Conservation (phyloP, 306 rosid species). For the Luffa aegyptiaca region DNA sequence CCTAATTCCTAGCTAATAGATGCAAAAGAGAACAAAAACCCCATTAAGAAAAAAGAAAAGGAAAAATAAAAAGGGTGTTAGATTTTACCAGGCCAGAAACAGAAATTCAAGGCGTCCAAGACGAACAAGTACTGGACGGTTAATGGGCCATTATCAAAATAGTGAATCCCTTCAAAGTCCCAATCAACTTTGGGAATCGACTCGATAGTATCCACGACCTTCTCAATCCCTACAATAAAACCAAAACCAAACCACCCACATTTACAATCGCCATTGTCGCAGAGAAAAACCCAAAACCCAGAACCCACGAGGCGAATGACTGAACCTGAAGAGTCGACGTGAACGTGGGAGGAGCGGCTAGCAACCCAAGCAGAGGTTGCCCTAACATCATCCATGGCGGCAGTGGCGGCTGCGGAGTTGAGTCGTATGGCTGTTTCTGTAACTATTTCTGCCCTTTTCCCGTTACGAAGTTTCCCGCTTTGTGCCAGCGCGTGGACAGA, state of each 20-base stretch:
- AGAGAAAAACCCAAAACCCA: background rate
- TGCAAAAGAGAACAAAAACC: background rate
- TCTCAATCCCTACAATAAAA: constrained; percentile 62
- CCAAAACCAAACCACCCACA: background rate
- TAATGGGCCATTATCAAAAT: constrained; percentile 82
- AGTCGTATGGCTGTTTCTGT: background rate
- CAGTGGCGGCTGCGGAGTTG: constrained; percentile 9
- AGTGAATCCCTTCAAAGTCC: constrained; percentile 99
- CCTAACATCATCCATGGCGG: constrained; percentile 81
- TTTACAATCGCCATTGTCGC: background rate
- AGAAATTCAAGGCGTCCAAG: constrained; percentile 81
- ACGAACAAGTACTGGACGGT: constrained; percentile 89
- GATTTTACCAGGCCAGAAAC: constrained; percentile 89
- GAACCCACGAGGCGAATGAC: background rate
- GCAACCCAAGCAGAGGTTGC: constrained; percentile 94
- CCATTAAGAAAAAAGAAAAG: background rate
- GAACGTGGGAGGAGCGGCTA: constrained; percentile 57
- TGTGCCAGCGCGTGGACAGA: background rate
- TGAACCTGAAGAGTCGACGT: constrained; percentile 71
- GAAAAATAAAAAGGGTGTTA: background rate
- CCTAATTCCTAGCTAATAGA: background rate
- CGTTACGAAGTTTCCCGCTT: constrained; percentile 51
- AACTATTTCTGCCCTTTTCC: background rate
- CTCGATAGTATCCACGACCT: constrained; percentile 51
- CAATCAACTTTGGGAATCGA: constrained; percentile 74